Evolutionary conservation across 768 basidiomycete species (phyloP).

Genomic region (Terana coerulea): DNA sequence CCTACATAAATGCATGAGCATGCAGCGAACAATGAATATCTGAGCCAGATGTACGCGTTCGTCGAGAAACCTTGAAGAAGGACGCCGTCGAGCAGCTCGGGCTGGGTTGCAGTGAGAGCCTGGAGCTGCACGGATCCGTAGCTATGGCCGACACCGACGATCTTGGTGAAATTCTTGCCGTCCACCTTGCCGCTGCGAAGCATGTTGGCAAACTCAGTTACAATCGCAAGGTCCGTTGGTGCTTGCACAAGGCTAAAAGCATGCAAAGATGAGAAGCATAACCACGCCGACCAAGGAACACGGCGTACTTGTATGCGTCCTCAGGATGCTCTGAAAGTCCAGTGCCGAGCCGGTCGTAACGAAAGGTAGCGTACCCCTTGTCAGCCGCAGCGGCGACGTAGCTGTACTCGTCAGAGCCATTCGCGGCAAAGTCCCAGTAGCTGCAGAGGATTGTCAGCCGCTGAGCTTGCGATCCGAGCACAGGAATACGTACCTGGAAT

Average conservation of each 20-base stretch:
- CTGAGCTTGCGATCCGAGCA: neutral
- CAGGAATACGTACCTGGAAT: conserved; percentile 11
- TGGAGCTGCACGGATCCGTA: neutral
- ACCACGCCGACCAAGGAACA: neutral
- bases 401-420: neutral
- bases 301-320: neutral
- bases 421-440: neutral
- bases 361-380: neutral
- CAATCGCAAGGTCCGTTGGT: neutral
- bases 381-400: neutral
- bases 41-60: neutral
- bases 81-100: neutral
- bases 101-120: neutral
- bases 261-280: neutral
- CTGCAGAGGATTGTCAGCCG: neutral
- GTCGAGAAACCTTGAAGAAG: neutral
- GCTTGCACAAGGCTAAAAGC: neutral
- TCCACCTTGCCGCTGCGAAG: neutral
- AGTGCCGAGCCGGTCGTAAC: neutral
- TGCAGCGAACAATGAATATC: neutral
- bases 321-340: neutral
- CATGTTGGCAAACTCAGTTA: neutral
- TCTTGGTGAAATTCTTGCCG: neutral
- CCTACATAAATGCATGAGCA: neutral
- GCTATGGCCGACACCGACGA: neutral